Evolutionary conservation across 1,139 yeast genomes (phyloP).

Genomic region (Magnusiomyces starmeri): DNA sequence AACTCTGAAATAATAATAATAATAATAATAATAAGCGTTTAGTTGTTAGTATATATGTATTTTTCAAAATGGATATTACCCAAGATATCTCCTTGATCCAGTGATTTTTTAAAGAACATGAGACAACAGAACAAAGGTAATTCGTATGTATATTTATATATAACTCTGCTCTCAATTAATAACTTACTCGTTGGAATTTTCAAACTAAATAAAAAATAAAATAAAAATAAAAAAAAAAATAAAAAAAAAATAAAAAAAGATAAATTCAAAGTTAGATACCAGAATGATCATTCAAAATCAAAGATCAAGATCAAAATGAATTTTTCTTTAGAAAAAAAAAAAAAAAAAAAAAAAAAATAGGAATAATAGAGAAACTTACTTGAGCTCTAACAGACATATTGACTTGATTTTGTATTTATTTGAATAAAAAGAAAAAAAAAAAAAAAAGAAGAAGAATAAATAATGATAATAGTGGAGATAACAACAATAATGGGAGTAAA

Average conservation of each 20-base stretch:
- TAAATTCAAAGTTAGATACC: background rate
- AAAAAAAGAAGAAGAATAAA: background rate
- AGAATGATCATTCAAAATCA: background rate
- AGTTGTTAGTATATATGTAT: too few species aligned
- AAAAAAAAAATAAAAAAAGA: background rate
- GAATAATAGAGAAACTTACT: background rate
- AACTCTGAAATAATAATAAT: slow-evolving; percentile 36
- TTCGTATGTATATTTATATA: background rate
- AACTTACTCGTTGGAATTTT: slow-evolving; percentile 78
- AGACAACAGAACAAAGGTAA: background rate
- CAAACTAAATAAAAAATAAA: slow-evolving; percentile 46
- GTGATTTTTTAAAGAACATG: background rate
- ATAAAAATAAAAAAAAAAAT: background rate
- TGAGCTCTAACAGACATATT: background rate
- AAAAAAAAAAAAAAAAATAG: too few species aligned
- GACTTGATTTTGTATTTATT: background rate
- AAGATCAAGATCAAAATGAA: background rate
- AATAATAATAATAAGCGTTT: slow-evolving; percentile 1
- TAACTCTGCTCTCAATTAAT: background rate
- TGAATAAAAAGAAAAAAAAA: background rate
- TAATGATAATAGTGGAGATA: background rate
- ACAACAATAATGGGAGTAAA: background rate
- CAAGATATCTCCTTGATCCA: background rate
- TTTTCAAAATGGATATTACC: background rate
- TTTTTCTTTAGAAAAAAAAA: background rate